phyloP scores from a whole-genome alignment of 768 basidiomycete species.

The Naganishia antarctica region DNA sequence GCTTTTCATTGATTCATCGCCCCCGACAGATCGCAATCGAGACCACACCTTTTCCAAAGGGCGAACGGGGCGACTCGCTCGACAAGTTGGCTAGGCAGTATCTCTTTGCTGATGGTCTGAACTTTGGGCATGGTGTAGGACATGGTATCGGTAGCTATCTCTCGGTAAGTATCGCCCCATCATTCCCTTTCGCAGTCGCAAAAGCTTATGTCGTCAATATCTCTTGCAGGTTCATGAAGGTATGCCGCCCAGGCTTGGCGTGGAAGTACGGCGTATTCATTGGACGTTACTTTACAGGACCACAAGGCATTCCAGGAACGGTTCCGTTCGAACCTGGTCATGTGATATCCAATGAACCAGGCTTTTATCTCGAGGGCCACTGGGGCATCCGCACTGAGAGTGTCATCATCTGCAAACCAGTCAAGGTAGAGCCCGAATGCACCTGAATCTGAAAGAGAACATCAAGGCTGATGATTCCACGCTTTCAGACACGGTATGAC shows the following conservation, averaged over 20 bases:
- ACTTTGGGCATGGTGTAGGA: constrained; percentile 48
- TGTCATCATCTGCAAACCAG: constrained; percentile 67
- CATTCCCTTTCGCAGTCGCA: neutral
- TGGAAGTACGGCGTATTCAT: neutral
- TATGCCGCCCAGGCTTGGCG: constrained; percentile 26
- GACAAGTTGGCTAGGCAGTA: constrained; percentile 78
- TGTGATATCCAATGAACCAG: constrained; percentile 90
- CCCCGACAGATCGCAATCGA: constrained; percentile 78
- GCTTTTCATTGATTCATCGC: constrained; percentile 30
- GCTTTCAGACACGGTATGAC: constrained; percentile 61
- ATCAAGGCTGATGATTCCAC: neutral
- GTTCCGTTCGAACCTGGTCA: constrained; percentile 66
- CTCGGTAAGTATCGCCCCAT: neutral
- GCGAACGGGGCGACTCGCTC: constrained; percentile 68
- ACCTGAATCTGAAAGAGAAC: neutral
- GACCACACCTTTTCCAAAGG: constrained; percentile 80
- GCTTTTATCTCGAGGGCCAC: constrained; percentile 72
- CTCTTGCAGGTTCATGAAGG: constrained; percentile 46
- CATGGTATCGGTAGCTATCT: constrained; percentile 49
- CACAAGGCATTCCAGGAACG: constrained; percentile 69
- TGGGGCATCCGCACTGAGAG: constrained; percentile 94
- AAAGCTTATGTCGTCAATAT: no score
- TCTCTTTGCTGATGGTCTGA: constrained; percentile 39
- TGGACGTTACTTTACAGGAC: no score
- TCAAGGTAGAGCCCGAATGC: constrained; percentile 53